These are phyloP conservation scores for Bacterosira constricta DNA, from an alignment of 108 stramenopile species.

Conservation along the genomic window DNA sequence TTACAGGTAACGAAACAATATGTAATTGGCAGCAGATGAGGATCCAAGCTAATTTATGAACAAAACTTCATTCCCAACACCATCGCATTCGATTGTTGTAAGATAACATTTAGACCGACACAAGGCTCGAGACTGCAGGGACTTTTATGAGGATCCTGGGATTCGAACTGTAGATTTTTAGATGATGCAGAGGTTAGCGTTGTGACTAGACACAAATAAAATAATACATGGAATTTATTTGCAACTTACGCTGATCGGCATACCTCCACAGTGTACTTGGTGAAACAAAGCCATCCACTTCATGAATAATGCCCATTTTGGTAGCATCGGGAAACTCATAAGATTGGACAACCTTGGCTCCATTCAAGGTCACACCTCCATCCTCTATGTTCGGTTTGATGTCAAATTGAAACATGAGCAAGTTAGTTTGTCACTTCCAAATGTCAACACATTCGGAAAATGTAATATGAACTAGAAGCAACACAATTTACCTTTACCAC, in stretches of 20 bases:
- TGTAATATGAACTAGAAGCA: too few species aligned
- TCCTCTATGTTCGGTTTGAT: conserved; percentile 32
- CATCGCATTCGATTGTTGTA: too few species aligned
- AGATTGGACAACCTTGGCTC: conserved; percentile 62
- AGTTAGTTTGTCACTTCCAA: too few species aligned
- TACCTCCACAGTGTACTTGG: conserved; percentile 79
- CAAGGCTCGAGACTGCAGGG: background rate
- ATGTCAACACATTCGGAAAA: too few species aligned
- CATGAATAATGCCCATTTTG: conserved; percentile 63
- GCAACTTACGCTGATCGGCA: conserved; percentile 57
- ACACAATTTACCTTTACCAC: conserved; percentile 49
- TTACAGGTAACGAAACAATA: background rate
- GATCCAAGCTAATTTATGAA: too few species aligned
- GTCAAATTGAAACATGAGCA: background rate
- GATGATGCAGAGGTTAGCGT: background rate
- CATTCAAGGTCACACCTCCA: conserved; percentile 67
- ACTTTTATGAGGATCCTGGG: background rate
- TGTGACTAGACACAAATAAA: background rate
- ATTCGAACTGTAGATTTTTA: conserved; percentile 8
- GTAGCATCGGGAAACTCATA: conserved; percentile 42
- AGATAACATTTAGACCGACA: too few species aligned
- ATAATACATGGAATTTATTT: background rate
- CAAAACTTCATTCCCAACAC: too few species aligned
- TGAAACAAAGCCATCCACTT: conserved; percentile 71
- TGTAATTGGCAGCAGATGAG: background rate